Base-by-base conservation (phyloP, 2,329 filamentous ascomycete genomes). In the Keithomyces neogunnii region DNA sequence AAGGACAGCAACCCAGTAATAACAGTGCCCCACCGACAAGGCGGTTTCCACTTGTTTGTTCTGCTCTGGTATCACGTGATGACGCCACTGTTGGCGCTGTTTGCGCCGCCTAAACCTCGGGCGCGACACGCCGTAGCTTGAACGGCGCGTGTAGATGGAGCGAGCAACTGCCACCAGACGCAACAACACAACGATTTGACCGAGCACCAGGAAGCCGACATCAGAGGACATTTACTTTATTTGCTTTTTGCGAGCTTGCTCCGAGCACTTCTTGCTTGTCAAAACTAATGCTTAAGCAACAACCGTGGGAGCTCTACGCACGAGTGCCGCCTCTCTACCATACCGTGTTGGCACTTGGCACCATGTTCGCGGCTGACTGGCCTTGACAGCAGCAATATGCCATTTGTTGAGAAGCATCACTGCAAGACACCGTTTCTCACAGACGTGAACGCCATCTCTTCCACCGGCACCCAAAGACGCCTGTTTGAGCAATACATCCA, bases 401-500 rank as follows among this genome's bases (percentile, higher is more conserved):
- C 49, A 58, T 63, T 62, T 61, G 58, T 63, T 60, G 55, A 56
- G 33, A 49, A 32, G 48, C 32, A 28, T 42, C 47, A 48, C 46
- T 39, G 45, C 52, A 44, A 51, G 46, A 40, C 39, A 42, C 49
- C 48, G 50, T 40, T 47, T 46, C 32, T 43, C 56, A 55, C 49
- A 53, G 47, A 53, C 48, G 26, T 43, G 26, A 30, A n/a, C 26
- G 9, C 28, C 4, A 4, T 11, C 5, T 28, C 32, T 38, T 26
- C 6, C 32, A 44, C 36, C 51, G 47, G 26, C 19, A 28, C 13
- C 36, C 55, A 53, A 56, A 38, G 45, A 45, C 28, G n/a, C 30
- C 28, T 44, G 40, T 30, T 13, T 26, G n/a, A 44, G 6, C 40
- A 28, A 49, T 19, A 19, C 5, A 26, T 31, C 29, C 48, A 30